Evolutionary conservation across 176 grass and related monocot genomes (phyloP), one percentile per base, ranked within the genome.

Genomic region (Cenchrus americanus): DNA sequence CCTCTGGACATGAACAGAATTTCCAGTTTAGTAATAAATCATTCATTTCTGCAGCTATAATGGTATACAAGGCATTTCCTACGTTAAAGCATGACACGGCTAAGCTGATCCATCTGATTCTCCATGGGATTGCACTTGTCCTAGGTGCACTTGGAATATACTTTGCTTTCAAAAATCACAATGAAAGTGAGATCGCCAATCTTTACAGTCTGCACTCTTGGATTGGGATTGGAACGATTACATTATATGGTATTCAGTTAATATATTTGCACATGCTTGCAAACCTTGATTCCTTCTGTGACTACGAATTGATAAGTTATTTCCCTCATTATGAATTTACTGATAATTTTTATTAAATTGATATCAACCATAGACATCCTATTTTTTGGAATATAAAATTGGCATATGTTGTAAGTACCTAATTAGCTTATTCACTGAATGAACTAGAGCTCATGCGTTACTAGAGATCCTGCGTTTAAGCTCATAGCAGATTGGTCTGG

Each of bases 161-260:
- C 68, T 94, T 63, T 52, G 95, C 92, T 53, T 97, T 97, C 60
- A 94, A 94, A 73, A 86, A 43, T 91, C 95, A 97, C 88, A 97
- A 97, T 26, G 95, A 97, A 84, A 93, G 90, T 79, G 95, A 92
- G 77, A 91, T 97, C 69, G 86, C 58, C 51, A 97, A 97, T 69
- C 67, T 94, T 10, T 97, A 97, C 74, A 94, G 95, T 78, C 62
- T 97, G 62, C 92, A 94, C 40, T 97, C 95, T 78, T 97, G 95
- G 95, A 72, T 97, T 71, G 95, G 95, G 46, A 77, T 97, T 8
- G 88, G 92, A 54, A 93, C 95, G 34, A 94, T 94, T 64, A 62
- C 53, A 80, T 82, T 94, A 26, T 94, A 97, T 68, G 83, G 86
- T 87, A 83, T 94, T 89, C 92, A 97, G 92, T 90, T 97, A 87